Base-by-base conservation (phyloP, 805 yeast species). In the Zygosaccharomyces siamensis region DNA sequence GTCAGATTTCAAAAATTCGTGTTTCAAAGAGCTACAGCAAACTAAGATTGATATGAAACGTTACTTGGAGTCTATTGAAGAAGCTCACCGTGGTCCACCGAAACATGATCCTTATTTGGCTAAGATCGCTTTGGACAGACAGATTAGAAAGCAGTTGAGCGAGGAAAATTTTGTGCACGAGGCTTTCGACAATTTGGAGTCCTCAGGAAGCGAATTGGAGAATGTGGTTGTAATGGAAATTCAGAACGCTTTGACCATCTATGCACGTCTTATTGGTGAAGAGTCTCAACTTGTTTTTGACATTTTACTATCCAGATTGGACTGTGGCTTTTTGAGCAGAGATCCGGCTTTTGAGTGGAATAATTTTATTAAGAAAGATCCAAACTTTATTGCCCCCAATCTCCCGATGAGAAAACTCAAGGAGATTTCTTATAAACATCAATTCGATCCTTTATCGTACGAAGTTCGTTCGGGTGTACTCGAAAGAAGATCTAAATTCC, bases 331-430 rank as follows among this genome's bases (percentile, higher is more conserved):
- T 55, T 77, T 89, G 53, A 77, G 85, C 31, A 84, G 86, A 62
- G 89, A 86, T 51, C 82, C 96, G 10, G 74, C 79, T 32, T 80
- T 81, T 63, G 98, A 93, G 72, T 92, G 97, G 96, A 87, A 86
- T 51, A 77, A 86, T 30, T 93, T 88, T 55, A 77, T 90, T 45
- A 69, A 80, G 7, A 78, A 84, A 52, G 89, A 90, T 68, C 71
- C 77, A 39, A 81, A 83, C 64, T 86, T 88, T 60, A 76, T 88
- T 46, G 81, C 83, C 57, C 80, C 80, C 28, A 69, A 73, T 43
- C 64, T 81, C 41, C 84, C 86, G 52, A 76, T 78, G 69, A 74
- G 96, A 58, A 79, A 76, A 46, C 67, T 76, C 47, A 74, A 75
- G 41, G 86, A 83, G 50, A 76, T 89, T 44, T 62, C 64, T 7